Base-by-base conservation (phyloP, 495 filamentous ascomycete species). In the Penicillium ucsense region DNA sequence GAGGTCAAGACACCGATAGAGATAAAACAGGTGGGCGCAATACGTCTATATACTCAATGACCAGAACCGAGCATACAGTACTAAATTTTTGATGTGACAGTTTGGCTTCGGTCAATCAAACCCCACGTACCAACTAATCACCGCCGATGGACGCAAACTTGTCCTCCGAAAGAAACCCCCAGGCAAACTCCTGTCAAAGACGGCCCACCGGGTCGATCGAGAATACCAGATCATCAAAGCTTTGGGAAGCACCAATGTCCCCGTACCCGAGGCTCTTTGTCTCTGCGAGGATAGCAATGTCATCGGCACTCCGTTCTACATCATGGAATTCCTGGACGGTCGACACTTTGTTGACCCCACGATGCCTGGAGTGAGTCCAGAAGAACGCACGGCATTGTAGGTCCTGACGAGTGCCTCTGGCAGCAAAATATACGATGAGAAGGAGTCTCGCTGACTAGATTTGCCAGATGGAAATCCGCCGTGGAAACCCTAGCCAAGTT, bases 41-140 rank as follows among this genome's bases (percentile, higher is more conserved):
- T 20, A 20, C 20, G 20, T 20, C 20, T 20, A 20, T 20, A 2
- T 20, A 2, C 20, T 20, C 20, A 20, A 20, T 20, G 20, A 20
- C 20, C 20, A 20, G 20, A 20, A 20, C 20, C 20, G 20, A 41
- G 0, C 20, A 31, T 2, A 8, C 12, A 7, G 4, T 27, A 9
- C 32, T 38, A 27, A 35, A 4, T 32, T 30, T 7, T 20, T 8
- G 20, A 28, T 35, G 29, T 55, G 34, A 37, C 64, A 96, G 85
- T 98, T 96, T 60, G 86, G 89, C 54, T 98, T 91, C 61, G 92
- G 92, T 44, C 92, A 97, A 68, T 95, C 88, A 39, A 98, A 97
- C 62, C 92, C 92, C 31, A 97, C 92, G 6, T 97, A 96, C 71
- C 86, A 88, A 47, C 74, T 96, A 50, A 94, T 80, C 7, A 78